Base-by-base conservation (phyloP, 108 stramenopile species). In the Cyclotella distinguenda region DNA sequence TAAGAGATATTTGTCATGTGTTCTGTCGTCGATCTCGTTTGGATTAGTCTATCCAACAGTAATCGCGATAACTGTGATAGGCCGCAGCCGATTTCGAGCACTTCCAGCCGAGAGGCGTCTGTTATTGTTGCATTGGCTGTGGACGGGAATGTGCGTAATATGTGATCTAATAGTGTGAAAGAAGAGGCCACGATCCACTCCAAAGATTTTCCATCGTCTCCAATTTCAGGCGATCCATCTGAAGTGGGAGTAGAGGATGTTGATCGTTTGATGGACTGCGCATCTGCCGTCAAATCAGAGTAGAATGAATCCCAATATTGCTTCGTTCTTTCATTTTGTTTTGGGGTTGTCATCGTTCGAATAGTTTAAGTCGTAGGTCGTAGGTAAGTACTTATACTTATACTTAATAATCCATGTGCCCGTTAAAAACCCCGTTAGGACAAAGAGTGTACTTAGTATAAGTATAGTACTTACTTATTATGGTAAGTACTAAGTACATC, bases 21-120 rank as follows among this genome's bases (percentile, higher is more conserved):
- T 0, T 16, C 13, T 1, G 7, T 22, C 23, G 43, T 23, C 35
- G 33, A 11, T 70, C 39, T 40, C 11, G 22, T 33, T 61, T 51
- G 22, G 19, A 68, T 15, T 35, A 77, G 33, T 48, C 74, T 59
- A 33, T 59, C n/a, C 44, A 73, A 77, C 12, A 91, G 62, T 16
- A 72, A 78, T 49, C 80, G 52, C 7, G 83, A 83, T 28, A 88
- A 63, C 5, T 70, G 40, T 0, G 90, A 91, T 1, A 82, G 83
- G 22, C 90, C 87, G 51, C 87, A 91, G 30, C 90, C 87, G 60
- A 91, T 87, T 64, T 91, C 90, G 26, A 91, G 58, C 5, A 81
- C 60, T 31, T 34, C 39, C 42, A 79, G 19, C 56, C 47, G 16
- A 9, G 0, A 15, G 28, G 3, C 55, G 8, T 22, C 4, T 21